Evolutionary conservation across 805 yeast genomes (phyloP).

Genomic region (Middelhovenomyces tepae): DNA sequence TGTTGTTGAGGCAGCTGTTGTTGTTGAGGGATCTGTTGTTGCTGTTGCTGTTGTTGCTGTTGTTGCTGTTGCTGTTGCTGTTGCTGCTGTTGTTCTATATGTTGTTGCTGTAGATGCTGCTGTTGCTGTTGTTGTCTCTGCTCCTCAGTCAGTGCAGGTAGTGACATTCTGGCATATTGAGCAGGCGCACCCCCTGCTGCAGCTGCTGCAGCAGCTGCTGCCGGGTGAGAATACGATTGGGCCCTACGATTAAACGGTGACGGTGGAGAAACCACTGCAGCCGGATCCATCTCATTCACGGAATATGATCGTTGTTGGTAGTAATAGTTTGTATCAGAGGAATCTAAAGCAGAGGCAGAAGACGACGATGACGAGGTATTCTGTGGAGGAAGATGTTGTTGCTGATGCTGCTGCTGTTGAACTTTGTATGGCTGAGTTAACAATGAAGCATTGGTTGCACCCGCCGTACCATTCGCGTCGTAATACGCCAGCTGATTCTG

Average conservation of each 20-base stretch:
- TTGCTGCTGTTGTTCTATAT: slow-evolving; percentile 1
- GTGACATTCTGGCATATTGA: too few species aligned
- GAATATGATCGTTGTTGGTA: not conserved
- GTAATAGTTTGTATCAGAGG: too few species aligned
- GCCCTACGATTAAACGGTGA: too few species aligned
- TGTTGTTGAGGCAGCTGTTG: not conserved
- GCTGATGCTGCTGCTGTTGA: too few species aligned
- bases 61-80: slow-evolving; percentile 4
- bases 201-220: not conserved
- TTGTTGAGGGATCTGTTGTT: slow-evolving; percentile 2
- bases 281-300: slow-evolving; percentile 2
- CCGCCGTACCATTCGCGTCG: too few species aligned
- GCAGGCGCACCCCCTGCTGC: not conserved
- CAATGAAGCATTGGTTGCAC: too few species aligned
- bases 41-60: slow-evolving; percentile 4
- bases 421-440: too few species aligned
- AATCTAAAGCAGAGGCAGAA: too few species aligned
- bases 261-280: too few species aligned
- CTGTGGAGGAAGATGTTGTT: too few species aligned
- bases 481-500: too few species aligned
- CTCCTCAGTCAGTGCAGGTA: not conserved
- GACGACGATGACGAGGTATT: too few species aligned
- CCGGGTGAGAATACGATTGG: slow-evolving; percentile 1
- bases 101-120: slow-evolving; percentile 1
- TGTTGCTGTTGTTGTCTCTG: slow-evolving; percentile 1